Conservation (phyloP, 192 early-diverging fungal genomes). For the Backusella parvicylindrica region DNA sequence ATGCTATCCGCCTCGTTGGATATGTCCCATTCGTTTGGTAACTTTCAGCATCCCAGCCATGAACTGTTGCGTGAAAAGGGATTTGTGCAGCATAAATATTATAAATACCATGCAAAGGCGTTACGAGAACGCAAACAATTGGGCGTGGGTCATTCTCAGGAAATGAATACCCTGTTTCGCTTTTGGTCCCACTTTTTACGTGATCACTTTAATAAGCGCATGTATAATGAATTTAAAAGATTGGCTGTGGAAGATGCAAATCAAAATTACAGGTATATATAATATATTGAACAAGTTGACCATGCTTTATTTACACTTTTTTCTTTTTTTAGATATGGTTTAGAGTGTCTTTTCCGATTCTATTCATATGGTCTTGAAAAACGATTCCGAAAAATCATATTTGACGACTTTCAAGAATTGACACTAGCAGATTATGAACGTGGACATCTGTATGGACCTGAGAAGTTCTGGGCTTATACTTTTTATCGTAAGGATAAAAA, state of each 20-base stretch:
- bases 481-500: constrained; percentile 85
- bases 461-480: constrained; percentile 96
- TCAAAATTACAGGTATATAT: constrained; percentile 65
- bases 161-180: constrained; percentile 93
- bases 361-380: constrained; percentile 95
- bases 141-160: constrained; percentile 84
- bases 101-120: constrained; percentile 91
- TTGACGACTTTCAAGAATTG: constrained; percentile 85
- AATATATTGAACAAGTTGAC: too few relatives aligned
- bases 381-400: constrained; percentile 79
- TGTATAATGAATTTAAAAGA: constrained; percentile 91
- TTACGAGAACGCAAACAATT: constrained; percentile 88
- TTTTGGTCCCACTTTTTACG: constrained; percentile 99
- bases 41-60: constrained; percentile 86
- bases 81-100: constrained; percentile 97
- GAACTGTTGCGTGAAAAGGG: constrained; percentile 94
- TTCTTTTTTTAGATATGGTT: constrained; percentile 58
- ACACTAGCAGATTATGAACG: constrained; percentile 73
- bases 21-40: constrained; percentile 53
- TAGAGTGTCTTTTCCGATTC: constrained; percentile 97
- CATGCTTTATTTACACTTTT: too few relatives aligned
- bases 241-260: constrained; percentile 91
- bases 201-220: constrained; percentile 90
- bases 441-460: constrained; percentile 81
- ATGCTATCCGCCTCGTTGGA: constrained; percentile 38